Evolutionary conservation across 805 yeast genomes (phyloP).

Genomic region (Kurtzmaniella cleridarum): DNA sequence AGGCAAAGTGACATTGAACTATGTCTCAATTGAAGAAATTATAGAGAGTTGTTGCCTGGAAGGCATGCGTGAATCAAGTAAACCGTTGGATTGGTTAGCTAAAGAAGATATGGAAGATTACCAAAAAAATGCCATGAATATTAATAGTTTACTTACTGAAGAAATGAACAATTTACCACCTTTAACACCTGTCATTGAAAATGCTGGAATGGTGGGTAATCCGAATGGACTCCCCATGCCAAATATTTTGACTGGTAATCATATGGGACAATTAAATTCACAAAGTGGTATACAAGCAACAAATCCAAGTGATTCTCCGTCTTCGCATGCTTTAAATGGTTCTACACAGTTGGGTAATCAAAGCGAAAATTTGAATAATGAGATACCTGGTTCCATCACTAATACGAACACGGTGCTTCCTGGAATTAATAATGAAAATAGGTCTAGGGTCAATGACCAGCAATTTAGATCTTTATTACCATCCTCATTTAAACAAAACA

Average conservation of each 20-base stretch:
- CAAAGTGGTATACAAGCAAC: too few relatives aligned
- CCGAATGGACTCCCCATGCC: not conserved
- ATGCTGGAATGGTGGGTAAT: not conserved
- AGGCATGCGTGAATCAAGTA: not conserved
- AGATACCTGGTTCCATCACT: too few relatives aligned
- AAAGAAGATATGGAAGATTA: not conserved
- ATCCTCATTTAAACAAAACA: too few relatives aligned
- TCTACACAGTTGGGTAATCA: too few relatives aligned
- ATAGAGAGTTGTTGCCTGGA: conserved; percentile 57
- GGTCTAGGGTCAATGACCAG: not conserved
- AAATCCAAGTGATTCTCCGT: not conserved
- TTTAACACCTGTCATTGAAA: not conserved
- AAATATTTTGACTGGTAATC: too few relatives aligned
- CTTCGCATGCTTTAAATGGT: too few relatives aligned
- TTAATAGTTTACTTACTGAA: too few relatives aligned
- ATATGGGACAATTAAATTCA: too few relatives aligned
- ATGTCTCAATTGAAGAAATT: conserved; percentile 55
- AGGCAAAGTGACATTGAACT: conserved; percentile 37
- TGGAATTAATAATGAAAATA: not conserved
- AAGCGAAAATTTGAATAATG: too few relatives aligned
- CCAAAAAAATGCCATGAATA: conserved; percentile 6
- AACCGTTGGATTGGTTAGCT: conserved; percentile 19
- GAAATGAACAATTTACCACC: not conserved
- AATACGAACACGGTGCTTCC: not conserved
- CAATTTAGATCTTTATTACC: not conserved